phyloP scores from a whole-genome alignment of 2,329 filamentous ascomycete genomes.

The Lojkania enalia region DNA sequence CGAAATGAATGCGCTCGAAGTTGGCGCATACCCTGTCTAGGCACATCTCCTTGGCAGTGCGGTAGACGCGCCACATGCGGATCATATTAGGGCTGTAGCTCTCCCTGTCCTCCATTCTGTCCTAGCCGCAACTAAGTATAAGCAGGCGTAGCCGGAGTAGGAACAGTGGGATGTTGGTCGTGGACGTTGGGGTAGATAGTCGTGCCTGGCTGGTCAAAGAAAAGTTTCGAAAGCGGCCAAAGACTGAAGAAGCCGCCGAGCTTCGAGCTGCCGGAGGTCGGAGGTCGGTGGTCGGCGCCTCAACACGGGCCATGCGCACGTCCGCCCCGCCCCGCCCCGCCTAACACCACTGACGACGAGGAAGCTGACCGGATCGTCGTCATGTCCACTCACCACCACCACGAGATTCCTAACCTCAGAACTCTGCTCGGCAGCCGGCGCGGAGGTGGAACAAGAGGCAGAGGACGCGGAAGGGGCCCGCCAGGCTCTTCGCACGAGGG shows the following conservation, averaged over 20 bases:
- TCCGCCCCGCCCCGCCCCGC: slow-evolving; percentile 5
- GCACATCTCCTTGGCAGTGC: slow-evolving; percentile 94
- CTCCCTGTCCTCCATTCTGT: slow-evolving; percentile 35
- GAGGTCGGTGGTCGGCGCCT: not conserved
- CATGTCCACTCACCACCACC: slow-evolving; percentile 72
- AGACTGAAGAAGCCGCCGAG: not conserved
- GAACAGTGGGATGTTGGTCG: slow-evolving; percentile 13
- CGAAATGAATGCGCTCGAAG: slow-evolving; percentile 19
- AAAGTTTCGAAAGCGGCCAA: not conserved
- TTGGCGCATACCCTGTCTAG: slow-evolving; percentile 72
- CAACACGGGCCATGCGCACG: slow-evolving; percentile 1
- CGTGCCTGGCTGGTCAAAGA: not conserved
- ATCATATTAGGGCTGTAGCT: slow-evolving; percentile 38
- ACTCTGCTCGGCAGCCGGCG: slow-evolving; percentile 59
- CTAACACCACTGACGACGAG: slow-evolving; percentile 5
- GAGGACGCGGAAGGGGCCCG: slow-evolving; percentile 47
- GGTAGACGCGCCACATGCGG: slow-evolving; percentile 90
- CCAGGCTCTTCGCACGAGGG: slow-evolving; percentile 29
- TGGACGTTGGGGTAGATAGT: slow-evolving; percentile 12
- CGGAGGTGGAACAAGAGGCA: slow-evolving; percentile 52
- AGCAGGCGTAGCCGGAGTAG: slow-evolving; percentile 4
- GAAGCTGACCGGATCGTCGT: slow-evolving; percentile 16
- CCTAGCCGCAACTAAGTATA: not conserved
- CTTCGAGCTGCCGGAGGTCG: not conserved
- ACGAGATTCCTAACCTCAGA: slow-evolving; percentile 80